A percentile compares a stretch with the other conserved stretches of the same genome.
phyloP scores from a whole-genome alignment of 148 eudicot genomes.

The Oxyria digyna region DNA sequence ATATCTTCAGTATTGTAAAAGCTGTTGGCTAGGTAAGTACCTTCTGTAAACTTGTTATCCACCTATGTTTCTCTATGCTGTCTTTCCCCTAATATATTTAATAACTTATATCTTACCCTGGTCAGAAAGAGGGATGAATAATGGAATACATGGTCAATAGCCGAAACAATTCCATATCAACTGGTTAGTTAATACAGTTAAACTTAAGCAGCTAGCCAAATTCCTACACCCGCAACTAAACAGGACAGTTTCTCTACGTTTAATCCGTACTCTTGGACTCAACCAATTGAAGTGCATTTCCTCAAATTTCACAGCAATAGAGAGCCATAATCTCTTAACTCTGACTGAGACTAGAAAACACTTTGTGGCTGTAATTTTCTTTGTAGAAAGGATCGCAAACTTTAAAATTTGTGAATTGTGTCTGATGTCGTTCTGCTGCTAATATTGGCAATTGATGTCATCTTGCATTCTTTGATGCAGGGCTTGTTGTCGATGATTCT shows the following conservation, averaged over 20 bases:
- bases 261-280: neutral
- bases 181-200: neutral
- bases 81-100: neutral
- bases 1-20: constrained; percentile 52
- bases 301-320: neutral
- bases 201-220: neutral
- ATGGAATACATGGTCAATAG: neutral
- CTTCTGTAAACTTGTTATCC: constrained; percentile 1
- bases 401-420: neutral
- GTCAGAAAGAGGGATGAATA: neutral
- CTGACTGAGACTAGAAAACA: neutral
- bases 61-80: neutral
- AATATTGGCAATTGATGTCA: neutral
- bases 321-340: neutral
- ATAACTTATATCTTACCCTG: neutral
- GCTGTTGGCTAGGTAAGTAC: constrained; percentile 84
- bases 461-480: constrained; percentile 23
- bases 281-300: neutral
- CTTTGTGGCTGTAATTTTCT: neutral
- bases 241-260: neutral
- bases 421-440: neutral
- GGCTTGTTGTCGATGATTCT: constrained; percentile 82
- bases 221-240: neutral
- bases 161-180: neutral
- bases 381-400: neutral